Base-by-base conservation (phyloP, 2,329 filamentous ascomycete species). In the Colletotrichum sp. region DNA sequence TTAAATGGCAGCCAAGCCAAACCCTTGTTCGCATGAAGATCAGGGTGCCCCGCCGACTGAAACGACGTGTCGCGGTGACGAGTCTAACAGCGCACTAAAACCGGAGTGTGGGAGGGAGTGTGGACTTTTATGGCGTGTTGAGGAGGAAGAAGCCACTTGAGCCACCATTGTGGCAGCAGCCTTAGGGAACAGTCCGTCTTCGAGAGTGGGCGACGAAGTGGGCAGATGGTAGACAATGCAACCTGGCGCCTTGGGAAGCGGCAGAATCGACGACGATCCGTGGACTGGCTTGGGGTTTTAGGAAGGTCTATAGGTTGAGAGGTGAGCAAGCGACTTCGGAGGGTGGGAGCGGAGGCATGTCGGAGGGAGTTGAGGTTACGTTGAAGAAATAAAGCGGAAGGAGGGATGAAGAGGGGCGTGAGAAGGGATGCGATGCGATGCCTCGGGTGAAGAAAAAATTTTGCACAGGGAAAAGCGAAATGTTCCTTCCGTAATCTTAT, bases 401-500 rank as follows among this genome's bases (percentile, higher is more conserved):
- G 71, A 60, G 52, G 34, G 28, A 21, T 12, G 48, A 52, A 48
- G 43, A 28, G 66, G 32, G 55, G 30, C 32, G 32, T 38, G 61
- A 5, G 61, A 21, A 32, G 62, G 24, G 60, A 21, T 16, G 48
- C 34, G 61, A 52, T 52, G 43, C n/a, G 18, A 28, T 64, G n/a
- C 68, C 61, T 38, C 38, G 38, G 69, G 24, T 15, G 30, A 58
- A 18, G 43, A 52, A 24, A 74, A 75, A 34, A 21, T 34, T 76
- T 70, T 76, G 73, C 73, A 61, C 38, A 55, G 24, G 26, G 38
- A 43, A n/a, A 56, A 38, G 26, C 36, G 28, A 72, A 61, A 68
- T 56, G 52, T 30, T 70, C 43, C 55, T 70, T 58, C 70, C 60
- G 61, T 75, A 70, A 76, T 76, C 74, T 76, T 76, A 76, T 76